A percentile compares a stretch with the other conserved stretches of the same genome.
Evolutionary conservation across 192 early-diverging fungal species (phyloP).

Genomic region (Mortierella hygrophila): DNA sequence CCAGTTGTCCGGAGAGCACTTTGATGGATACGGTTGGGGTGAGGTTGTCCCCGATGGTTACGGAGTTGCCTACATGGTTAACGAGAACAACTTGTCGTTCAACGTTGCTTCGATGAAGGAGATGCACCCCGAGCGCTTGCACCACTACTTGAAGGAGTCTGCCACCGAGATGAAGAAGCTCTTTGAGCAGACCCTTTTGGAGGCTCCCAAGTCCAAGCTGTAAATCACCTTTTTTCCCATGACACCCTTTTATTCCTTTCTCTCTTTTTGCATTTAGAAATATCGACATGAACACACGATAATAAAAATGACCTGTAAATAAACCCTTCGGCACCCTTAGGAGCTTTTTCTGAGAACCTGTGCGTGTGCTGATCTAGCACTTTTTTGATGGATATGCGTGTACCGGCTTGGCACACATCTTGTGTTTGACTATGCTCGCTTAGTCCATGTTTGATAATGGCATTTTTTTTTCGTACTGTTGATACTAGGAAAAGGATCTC

Average conservation of each 20-base stretch:
- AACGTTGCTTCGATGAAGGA: slow-evolving; percentile 82
- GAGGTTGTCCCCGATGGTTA: slow-evolving; percentile 92
- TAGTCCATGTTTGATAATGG: too few relatives aligned
- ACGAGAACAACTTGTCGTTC: slow-evolving; percentile 86
- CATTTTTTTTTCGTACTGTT: too few relatives aligned
- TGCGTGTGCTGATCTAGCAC: too few relatives aligned
- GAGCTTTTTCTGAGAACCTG: too few relatives aligned
- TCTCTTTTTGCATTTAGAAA: neutral
- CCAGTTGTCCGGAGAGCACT: slow-evolving; percentile 92
- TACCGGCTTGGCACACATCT: too few relatives aligned
- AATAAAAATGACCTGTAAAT: slow-evolving; percentile 2
- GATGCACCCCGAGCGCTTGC: slow-evolving; percentile 74
- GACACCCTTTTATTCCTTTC: neutral
- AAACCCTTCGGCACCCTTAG: neutral
- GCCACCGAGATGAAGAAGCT: slow-evolving; percentile 87
- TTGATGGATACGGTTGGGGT: slow-evolving; percentile 94
- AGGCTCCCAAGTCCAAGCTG: slow-evolving; percentile 76
- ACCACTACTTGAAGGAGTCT: slow-evolving; percentile 89
- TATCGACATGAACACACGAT: neutral
- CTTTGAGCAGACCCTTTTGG: slow-evolving; percentile 73
- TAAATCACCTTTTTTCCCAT: slow-evolving; percentile 46
- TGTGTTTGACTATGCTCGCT: too few relatives aligned
- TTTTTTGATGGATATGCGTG: neutral
- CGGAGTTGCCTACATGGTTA: slow-evolving; percentile 96
- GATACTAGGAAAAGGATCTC: too few relatives aligned